These are phyloP conservation scores for Phytophthora cryptogea DNA, from an alignment of 352 stramenopile species.

Conservation along the genomic window DNA sequence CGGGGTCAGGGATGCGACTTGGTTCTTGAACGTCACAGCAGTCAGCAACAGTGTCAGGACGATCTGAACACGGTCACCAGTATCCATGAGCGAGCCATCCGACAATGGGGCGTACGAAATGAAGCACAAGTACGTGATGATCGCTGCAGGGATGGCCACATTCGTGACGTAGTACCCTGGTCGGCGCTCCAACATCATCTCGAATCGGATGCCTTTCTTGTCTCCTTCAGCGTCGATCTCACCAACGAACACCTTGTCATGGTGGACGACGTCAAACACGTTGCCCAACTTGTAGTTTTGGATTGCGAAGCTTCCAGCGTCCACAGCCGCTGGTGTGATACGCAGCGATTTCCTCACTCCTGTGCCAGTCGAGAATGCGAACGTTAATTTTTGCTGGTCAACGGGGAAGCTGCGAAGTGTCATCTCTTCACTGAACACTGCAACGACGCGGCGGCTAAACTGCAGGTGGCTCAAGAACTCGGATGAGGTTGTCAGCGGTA, in stretches of 20 bases:
- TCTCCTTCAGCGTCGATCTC: conserved; percentile 37
- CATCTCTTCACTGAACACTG: conserved; percentile 64
- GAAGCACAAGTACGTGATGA: conserved; percentile 66
- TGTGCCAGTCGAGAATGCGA: conserved; percentile 43
- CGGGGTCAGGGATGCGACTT: conserved; percentile 53
- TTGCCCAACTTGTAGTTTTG: conserved; percentile 62
- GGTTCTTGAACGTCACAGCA: conserved; percentile 65
- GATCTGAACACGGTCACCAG: conserved; percentile 56
- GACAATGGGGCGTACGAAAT: conserved; percentile 49
- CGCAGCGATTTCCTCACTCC: conserved; percentile 41
- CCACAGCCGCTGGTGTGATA: conserved; percentile 35
- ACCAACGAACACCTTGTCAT: conserved; percentile 57
- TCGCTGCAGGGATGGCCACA: conserved; percentile 43
- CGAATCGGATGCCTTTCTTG: conserved; percentile 53
- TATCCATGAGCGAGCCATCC: conserved; percentile 45
- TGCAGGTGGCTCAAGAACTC: conserved; percentile 42
- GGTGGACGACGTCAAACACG: conserved; percentile 54
- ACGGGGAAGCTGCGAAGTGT: conserved; percentile 59
- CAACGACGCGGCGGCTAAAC: conserved; percentile 45
- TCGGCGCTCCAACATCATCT: conserved; percentile 60
- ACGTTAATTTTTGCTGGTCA: conserved; percentile 63
- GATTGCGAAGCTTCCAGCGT: conserved; percentile 51
- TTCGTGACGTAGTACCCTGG: conserved; percentile 66
- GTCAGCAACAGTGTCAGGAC: conserved; percentile 66
- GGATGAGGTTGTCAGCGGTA: conserved; percentile 17